phyloP scores from a whole-genome alignment of 1,284 basidiomycete species.

The Puccinia horiana region DNA sequence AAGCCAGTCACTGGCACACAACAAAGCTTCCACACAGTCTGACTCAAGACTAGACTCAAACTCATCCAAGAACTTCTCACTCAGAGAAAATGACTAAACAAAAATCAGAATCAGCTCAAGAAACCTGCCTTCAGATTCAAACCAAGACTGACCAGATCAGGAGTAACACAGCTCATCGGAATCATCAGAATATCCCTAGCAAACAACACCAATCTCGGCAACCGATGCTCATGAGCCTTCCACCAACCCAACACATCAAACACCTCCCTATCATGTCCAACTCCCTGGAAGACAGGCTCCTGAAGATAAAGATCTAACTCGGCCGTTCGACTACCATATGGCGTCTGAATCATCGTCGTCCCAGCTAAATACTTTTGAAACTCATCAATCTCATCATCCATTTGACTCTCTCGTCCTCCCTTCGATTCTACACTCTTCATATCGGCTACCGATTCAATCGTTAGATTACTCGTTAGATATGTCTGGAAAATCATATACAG shows the following conservation, averaged over 20 bases:
- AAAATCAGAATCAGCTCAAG: background rate
- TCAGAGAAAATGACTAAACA: background rate
- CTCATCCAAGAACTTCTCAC: background rate
- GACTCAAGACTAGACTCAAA: constrained; percentile 19
- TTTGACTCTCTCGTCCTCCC: too few relatives aligned
- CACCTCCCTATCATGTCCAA: background rate
- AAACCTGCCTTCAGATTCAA: background rate
- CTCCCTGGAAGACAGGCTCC: background rate
- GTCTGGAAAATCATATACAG: constrained; percentile 26
- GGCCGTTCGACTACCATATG: constrained; percentile 6
- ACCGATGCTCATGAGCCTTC: constrained; percentile 10
- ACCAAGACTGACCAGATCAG: constrained; percentile 4
- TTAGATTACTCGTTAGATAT: background rate
- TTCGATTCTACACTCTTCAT: too few relatives aligned
- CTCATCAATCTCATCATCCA: constrained; percentile 8
- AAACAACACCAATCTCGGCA: background rate
- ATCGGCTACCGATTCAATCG: background rate
- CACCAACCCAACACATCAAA: constrained; percentile 17
- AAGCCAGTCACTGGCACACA: constrained; percentile 15
- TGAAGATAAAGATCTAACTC: constrained; percentile 13
- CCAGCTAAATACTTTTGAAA: constrained; percentile 6
- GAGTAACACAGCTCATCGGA: background rate
- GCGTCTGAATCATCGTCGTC: constrained; percentile 27
- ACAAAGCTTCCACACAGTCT: background rate
- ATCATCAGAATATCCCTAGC: constrained; percentile 5